Conservation (phyloP, 1,284 basidiomycete species). For the Boletellus deceptivus region DNA sequence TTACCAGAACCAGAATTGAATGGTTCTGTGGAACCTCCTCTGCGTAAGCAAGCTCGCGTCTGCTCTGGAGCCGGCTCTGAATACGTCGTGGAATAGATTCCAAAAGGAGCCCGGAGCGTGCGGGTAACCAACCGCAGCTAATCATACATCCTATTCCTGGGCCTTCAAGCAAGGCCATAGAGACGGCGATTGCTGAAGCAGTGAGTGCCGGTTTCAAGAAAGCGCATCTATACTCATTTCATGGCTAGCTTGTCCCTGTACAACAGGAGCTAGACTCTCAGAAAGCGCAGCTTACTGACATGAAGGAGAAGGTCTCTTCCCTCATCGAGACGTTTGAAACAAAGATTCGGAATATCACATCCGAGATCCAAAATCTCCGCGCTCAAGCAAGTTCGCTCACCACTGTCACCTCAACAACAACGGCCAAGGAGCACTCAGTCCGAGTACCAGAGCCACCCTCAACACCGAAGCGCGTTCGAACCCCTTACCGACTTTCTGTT, state of each 20-base stretch:
- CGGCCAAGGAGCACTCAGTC: constrained; percentile 12
- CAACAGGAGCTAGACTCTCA: constrained; percentile 40
- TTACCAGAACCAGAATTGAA: constrained; percentile 36
- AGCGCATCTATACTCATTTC: constrained; percentile 7
- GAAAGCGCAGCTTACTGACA: constrained; percentile 40
- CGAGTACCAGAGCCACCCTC: constrained; percentile 33
- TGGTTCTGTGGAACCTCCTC: constrained; percentile 11
- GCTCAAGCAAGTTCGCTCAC: constrained; percentile 14
- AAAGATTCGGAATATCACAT: constrained; percentile 36
- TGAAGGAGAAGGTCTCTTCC: constrained; percentile 39
- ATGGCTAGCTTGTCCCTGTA: constrained; percentile 51
- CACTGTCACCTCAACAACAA: constrained; percentile 10
- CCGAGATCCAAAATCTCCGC: constrained; percentile 30
- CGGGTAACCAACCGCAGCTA: constrained; percentile 9
- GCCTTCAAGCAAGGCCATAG: constrained; percentile 20
- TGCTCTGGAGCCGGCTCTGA: not conserved
- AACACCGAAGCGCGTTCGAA: constrained; percentile 34
- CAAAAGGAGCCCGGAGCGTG: constrained; percentile 3
- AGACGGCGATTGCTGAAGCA: constrained; percentile 39
- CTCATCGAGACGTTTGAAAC: constrained; percentile 33
- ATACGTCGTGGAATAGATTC: constrained; percentile 5
- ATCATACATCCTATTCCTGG: constrained; percentile 9
- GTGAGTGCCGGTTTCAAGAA: constrained; percentile 32
- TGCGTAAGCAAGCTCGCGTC: constrained; percentile 14
- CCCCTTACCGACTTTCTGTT: constrained; percentile 27